Percentiles rank a stretch among this genome's conserved stretches.
Evolutionary conservation across 345 rosid species (phyloP).

Genomic region (Syzygium oleosum): DNA sequence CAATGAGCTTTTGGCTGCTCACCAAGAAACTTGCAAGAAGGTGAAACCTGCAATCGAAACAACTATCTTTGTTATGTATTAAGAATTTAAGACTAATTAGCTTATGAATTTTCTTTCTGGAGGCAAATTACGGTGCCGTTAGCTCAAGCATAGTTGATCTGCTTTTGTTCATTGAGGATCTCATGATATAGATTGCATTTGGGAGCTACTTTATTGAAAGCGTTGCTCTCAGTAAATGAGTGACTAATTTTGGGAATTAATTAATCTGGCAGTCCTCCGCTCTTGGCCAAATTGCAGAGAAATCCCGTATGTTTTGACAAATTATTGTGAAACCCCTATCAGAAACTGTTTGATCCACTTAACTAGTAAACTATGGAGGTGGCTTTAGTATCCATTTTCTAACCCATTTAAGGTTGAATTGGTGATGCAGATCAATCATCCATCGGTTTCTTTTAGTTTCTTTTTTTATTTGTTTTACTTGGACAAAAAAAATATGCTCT

Average conservation of each 20-base stretch:
- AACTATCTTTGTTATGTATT: not conserved
- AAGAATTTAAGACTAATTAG: not conserved
- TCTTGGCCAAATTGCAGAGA: not conserved
- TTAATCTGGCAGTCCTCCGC: not conserved
- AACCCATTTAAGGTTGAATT: not conserved
- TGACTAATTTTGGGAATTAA: not conserved
- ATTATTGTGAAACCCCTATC: not conserved
- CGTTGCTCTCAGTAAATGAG: not conserved
- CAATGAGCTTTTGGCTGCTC: constrained; percentile 55
- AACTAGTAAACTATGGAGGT: not conserved
- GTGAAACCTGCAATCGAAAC: constrained; percentile 9
- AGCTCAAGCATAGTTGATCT: not conserved
- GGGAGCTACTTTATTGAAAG: not conserved
- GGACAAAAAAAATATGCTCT: not conserved
- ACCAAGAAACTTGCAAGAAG: constrained; percentile 69
- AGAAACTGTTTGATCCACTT: accelerated
- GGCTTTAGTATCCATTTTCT: not conserved
- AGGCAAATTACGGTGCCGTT: not conserved
- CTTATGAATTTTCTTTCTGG: not conserved
- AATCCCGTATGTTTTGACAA: not conserved
- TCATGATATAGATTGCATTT: not conserved
- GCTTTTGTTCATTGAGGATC: not conserved
- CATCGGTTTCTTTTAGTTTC: not conserved
- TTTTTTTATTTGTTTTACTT: not conserved
- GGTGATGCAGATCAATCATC: not conserved